phyloP scores from a whole-genome alignment of 306 rosid genomes.

The Macrotyloma uniflorum region DNA sequence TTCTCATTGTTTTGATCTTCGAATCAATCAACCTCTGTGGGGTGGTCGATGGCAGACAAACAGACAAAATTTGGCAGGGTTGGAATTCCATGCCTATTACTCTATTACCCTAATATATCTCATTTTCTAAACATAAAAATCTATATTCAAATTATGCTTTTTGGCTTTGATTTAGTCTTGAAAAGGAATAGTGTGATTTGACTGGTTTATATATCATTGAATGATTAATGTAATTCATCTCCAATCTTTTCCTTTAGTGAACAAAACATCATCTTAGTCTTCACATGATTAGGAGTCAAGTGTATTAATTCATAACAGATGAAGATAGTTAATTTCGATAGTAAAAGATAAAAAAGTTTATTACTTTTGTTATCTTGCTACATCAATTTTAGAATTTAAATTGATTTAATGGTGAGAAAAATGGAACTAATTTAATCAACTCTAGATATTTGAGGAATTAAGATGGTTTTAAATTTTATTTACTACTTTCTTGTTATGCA shows the following conservation, averaged over 20 bases:
- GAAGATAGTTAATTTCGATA: no score
- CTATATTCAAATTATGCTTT: not conserved
- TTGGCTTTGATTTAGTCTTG: not conserved
- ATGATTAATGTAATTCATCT: not conserved
- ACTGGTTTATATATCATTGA: not conserved
- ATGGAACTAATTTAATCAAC: no score
- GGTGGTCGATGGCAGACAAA: slow-evolving; percentile 5
- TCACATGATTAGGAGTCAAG: no score
- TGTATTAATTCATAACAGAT: no score
- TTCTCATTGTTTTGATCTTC: not conserved
- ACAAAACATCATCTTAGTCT: not conserved
- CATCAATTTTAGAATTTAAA: no score
- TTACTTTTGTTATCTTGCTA: no score
- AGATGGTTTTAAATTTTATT: no score
- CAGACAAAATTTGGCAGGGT: slow-evolving; percentile 27
- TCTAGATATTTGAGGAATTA: no score
- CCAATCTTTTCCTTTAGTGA: not conserved
- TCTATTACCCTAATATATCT: not conserved
- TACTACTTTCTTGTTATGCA: no score
- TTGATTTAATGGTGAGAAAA: no score
- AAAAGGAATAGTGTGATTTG: not conserved
- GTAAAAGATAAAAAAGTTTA: no score
- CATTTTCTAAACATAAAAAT: not conserved
- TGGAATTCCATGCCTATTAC: not conserved
- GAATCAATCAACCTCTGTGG: not conserved